phyloP scores from a whole-genome alignment of 176 grass and related monocot genomes.

The Areca catechu region DNA sequence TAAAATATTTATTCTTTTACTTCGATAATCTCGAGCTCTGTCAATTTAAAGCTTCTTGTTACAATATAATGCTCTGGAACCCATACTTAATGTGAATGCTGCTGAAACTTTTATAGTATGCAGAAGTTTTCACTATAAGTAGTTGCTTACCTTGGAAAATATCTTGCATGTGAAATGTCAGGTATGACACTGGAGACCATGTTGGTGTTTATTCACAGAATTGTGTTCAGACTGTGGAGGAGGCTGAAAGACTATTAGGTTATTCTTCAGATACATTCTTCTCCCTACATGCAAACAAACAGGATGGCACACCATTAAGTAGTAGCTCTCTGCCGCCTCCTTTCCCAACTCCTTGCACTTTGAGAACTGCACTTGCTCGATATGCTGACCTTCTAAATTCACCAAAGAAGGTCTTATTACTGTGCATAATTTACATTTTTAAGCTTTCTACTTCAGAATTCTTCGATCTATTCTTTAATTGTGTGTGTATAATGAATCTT shows the following conservation, averaged over 20 bases:
- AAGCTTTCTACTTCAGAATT: too few relatives aligned
- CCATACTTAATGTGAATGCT: too few relatives aligned
- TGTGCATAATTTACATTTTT: too few relatives aligned
- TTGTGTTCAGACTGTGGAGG: constrained; percentile 52
- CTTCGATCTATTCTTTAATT: not conserved
- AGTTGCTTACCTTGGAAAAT: too few relatives aligned
- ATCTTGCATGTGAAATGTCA: constrained; percentile 11
- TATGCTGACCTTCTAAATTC: constrained; percentile 77
- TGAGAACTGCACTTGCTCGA: constrained; percentile 59
- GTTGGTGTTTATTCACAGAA: constrained; percentile 78
- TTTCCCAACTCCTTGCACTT: constrained; percentile 69
- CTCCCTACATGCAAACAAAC: constrained; percentile 63
- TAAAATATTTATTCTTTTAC: too few relatives aligned
- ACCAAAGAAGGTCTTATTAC: constrained; percentile 61
- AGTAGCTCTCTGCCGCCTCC: constrained; percentile 60
- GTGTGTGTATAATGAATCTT: constrained; percentile 14
- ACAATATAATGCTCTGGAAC: constrained; percentile 1
- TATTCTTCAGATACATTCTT: constrained; percentile 59
- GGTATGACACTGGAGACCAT: constrained; percentile 92
- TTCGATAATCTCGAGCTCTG: too few relatives aligned
- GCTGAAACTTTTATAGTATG: too few relatives aligned
- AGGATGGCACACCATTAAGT: constrained; percentile 61
- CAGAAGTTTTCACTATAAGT: too few relatives aligned
- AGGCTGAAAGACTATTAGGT: constrained; percentile 50
- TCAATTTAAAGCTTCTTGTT: not conserved